A percentile compares a stretch with the other conserved stretches of the same genome.
Evolutionary conservation across 2,329 filamentous ascomycete genomes (phyloP).

Genomic region (Stachybotrys chartarum): DNA sequence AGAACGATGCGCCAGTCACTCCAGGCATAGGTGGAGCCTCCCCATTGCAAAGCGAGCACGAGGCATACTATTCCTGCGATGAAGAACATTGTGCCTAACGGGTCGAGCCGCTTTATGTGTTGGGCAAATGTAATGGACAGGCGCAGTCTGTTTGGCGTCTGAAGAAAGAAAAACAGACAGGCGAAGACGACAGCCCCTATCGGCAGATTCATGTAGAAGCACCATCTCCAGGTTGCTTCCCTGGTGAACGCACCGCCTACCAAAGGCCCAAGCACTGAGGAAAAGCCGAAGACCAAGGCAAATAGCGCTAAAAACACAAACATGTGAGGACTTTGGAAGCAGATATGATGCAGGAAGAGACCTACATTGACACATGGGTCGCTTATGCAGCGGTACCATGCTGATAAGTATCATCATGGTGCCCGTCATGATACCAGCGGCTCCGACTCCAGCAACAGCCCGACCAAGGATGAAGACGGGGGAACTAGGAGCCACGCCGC

Average conservation of each 20-base stretch:
- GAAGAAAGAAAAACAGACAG: constrained; percentile 41
- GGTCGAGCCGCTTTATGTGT: constrained; percentile 48
- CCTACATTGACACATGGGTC: constrained; percentile 48
- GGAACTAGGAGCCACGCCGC: constrained; percentile 47
- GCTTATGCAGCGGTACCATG: constrained; percentile 51
- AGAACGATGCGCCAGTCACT: constrained; percentile 43
- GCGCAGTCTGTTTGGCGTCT: constrained; percentile 26
- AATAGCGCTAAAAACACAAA: constrained; percentile 31
- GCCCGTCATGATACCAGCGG: constrained; percentile 51
- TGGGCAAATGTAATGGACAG: constrained; percentile 24
- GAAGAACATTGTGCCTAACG: constrained; percentile 52
- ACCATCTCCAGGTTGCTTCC: constrained; percentile 45
- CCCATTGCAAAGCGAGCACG: constrained; percentile 58
- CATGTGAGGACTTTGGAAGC: neutral
- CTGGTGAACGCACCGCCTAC: constrained; percentile 47
- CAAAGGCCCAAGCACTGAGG: constrained; percentile 45
- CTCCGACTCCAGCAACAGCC: constrained; percentile 48
- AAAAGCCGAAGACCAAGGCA: constrained; percentile 47
- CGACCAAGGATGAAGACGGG: constrained; percentile 48
- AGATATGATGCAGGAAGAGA: constrained; percentile 1
- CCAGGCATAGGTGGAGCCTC: constrained; percentile 48
- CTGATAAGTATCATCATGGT: constrained; percentile 49
- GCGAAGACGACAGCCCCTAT: constrained; percentile 44
- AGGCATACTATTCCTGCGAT: constrained; percentile 53
- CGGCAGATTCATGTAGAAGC: constrained; percentile 53